Conservation (phyloP, 345 rosid genomes). For the Firmiana major region DNA sequence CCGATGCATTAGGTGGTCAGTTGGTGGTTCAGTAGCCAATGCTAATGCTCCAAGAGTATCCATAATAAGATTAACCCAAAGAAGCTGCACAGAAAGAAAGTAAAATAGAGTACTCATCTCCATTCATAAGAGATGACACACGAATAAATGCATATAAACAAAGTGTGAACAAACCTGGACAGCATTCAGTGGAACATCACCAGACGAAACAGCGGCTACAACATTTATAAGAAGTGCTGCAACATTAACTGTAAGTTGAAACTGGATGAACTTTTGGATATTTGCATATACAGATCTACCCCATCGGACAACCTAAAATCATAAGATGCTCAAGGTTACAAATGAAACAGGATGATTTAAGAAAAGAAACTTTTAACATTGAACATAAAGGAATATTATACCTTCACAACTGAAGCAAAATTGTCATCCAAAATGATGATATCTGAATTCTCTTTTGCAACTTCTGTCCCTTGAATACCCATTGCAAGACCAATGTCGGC, state of each 20-base stretch:
- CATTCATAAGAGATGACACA: neutral
- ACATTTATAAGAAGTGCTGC: conserved; percentile 93
- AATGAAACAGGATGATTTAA: neutral
- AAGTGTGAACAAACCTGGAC: conserved; percentile 60
- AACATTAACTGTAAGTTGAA: conserved; percentile 94
- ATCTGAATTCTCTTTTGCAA: conserved; percentile 97
- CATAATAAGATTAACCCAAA: conserved; percentile 99
- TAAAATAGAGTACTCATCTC: neutral
- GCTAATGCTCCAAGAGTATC: conserved; percentile 99
- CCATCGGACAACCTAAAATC: conserved; percentile 85
- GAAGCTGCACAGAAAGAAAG: conserved; percentile 50
- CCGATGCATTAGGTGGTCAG: conserved; percentile 82
- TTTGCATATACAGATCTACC: conserved; percentile 99
- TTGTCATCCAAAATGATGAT: conserved; percentile 93
- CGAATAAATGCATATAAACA: neutral
- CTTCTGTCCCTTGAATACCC: conserved; percentile 99
- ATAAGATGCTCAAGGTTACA: conserved; percentile 5
- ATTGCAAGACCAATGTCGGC: conserved; percentile 98
- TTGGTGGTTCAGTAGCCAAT: conserved; percentile 97
- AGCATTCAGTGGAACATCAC: conserved; percentile 94
- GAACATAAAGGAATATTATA: conserved; percentile 4
- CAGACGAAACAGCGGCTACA: conserved; percentile 89
- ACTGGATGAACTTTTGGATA: conserved; percentile 97
- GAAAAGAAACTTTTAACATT: neutral
- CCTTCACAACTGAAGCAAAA: conserved; percentile 97